Evolutionary conservation across 1,284 basidiomycete species (phyloP).

Genomic region (Irpex sp.): DNA sequence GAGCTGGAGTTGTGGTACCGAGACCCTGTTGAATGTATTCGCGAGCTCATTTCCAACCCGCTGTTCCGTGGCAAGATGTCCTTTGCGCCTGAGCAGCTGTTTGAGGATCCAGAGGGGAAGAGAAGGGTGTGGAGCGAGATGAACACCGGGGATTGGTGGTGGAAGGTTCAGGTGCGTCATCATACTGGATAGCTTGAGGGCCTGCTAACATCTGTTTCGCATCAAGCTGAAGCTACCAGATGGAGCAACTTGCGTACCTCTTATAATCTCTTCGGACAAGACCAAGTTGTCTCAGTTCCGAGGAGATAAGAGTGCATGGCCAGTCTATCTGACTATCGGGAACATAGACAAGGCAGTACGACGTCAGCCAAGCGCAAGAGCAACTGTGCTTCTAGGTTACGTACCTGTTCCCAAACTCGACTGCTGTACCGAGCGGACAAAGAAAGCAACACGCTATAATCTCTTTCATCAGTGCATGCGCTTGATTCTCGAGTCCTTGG

Average conservation of each 20-base stretch:
- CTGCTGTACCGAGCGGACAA: constrained; percentile 14
- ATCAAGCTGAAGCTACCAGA: constrained; percentile 12
- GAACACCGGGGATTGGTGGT: constrained; percentile 24
- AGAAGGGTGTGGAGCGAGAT: constrained; percentile 15
- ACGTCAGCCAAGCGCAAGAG: constrained; percentile 14
- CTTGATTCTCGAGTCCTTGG: constrained; percentile 14
- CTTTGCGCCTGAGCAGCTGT: constrained; percentile 22
- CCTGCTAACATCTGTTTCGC: background rate
- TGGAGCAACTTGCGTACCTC: constrained; percentile 15
- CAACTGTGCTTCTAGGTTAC: constrained; percentile 24
- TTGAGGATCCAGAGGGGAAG: constrained; percentile 9
- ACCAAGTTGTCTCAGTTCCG: constrained; percentile 16
- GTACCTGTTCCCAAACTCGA: constrained; percentile 19
- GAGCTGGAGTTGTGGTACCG: constrained; percentile 26
- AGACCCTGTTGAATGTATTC: constrained; percentile 25
- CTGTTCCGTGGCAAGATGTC: constrained; percentile 17
- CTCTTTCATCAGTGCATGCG: constrained; percentile 27
- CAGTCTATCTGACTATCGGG: constrained; percentile 23
- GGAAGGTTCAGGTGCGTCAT: constrained; percentile 19
- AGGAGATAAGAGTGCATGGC: constrained; percentile 20
- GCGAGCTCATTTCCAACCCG: constrained; percentile 26
- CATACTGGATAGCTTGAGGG: background rate
- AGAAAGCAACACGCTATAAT: constrained; percentile 12
- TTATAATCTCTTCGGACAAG: constrained; percentile 19
- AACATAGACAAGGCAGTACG: constrained; percentile 18